Conservation (phyloP, 495 filamentous ascomycete species). For the Wilcoxina mikolae region DNA sequence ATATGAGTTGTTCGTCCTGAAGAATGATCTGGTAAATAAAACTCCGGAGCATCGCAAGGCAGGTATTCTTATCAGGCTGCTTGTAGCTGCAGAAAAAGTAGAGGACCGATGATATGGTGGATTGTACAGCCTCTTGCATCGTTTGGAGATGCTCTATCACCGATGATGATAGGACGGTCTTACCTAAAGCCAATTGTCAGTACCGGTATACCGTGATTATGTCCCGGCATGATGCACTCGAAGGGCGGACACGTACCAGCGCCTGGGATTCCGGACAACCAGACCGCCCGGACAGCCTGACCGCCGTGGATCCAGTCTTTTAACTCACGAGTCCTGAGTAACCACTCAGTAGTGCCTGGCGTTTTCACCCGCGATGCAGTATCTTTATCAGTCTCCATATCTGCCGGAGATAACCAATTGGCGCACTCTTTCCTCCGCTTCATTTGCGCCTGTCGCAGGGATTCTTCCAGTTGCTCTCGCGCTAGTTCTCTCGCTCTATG, state of each 20-base stretch:
- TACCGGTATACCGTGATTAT: background rate
- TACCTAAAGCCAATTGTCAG: background rate
- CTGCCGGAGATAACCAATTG: background rate
- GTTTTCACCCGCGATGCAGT: conserved; percentile 14
- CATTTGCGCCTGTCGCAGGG: background rate
- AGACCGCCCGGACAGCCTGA: conserved; percentile 14
- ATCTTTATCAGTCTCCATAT: background rate
- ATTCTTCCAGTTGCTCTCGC: conserved; percentile 12
- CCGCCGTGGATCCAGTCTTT: conserved; percentile 16
- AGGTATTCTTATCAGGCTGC: conserved; percentile 11
- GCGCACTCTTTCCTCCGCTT: background rate
- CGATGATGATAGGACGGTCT: background rate
- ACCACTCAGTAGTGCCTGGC: conserved; percentile 19
- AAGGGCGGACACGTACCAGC: conserved; percentile 18
- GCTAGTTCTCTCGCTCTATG: conserved; percentile 15
- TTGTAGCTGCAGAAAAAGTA: conserved; percentile 29
- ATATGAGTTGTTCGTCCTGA: conserved; percentile 14
- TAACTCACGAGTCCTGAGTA: conserved; percentile 10
- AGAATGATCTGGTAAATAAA: conserved; percentile 27
- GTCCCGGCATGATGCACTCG: no score
- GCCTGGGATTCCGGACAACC: conserved; percentile 28
- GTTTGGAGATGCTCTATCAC: background rate
- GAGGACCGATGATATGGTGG: conserved; percentile 11
- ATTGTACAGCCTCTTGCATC: conserved; percentile 12
- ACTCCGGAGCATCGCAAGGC: conserved; percentile 15